These are phyloP conservation scores for Saprolegnia parasitica DNA, from an alignment of 352 stramenopile genomes.

Conservation along the genomic window DNA sequence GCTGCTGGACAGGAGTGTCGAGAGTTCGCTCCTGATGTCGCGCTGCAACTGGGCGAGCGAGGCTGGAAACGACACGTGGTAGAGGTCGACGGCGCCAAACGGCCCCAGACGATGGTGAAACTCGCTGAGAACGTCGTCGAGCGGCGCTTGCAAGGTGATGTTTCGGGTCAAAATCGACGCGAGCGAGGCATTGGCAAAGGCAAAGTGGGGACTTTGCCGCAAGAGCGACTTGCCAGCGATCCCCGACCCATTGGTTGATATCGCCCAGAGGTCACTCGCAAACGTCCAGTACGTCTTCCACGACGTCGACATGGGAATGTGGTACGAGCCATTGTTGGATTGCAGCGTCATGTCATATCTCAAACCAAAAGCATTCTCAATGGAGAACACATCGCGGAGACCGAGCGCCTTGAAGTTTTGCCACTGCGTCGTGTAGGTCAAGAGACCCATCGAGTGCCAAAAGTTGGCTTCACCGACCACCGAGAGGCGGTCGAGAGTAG, in stretches of 20 bases:
- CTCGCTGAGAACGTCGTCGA: not conserved
- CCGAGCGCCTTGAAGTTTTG: slow-evolving; percentile 25
- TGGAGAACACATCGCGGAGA: not conserved
- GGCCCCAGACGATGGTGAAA: slow-evolving; percentile 5
- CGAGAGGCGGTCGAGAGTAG: not conserved
- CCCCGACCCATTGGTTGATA: slow-evolving; percentile 4
- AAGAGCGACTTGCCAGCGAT: slow-evolving; percentile 13
- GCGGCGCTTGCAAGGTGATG: not conserved
- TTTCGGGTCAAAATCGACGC: not conserved
- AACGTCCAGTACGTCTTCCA: slow-evolving; percentile 24
- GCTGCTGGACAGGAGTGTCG: not conserved
- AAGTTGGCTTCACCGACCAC: not conserved
- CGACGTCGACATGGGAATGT: not conserved
- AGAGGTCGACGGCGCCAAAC: slow-evolving; percentile 23
- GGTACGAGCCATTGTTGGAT: not conserved
- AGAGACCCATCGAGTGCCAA: not conserved
- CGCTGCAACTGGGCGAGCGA: not conserved
- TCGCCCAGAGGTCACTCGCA: slow-evolving; percentile 22
- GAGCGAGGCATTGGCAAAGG: slow-evolving; percentile 13
- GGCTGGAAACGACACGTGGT: not conserved
- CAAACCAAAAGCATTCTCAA: slow-evolving; percentile 19
- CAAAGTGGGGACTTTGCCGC: not conserved
- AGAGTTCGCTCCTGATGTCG: not conserved
- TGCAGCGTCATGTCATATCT: slow-evolving; percentile 2
- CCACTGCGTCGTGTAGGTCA: slow-evolving; percentile 12